Evolutionary conservation across 768 basidiomycete species (phyloP), one percentile per base, ranked within the genome.

Genomic region (Tulasnella sp.): DNA sequence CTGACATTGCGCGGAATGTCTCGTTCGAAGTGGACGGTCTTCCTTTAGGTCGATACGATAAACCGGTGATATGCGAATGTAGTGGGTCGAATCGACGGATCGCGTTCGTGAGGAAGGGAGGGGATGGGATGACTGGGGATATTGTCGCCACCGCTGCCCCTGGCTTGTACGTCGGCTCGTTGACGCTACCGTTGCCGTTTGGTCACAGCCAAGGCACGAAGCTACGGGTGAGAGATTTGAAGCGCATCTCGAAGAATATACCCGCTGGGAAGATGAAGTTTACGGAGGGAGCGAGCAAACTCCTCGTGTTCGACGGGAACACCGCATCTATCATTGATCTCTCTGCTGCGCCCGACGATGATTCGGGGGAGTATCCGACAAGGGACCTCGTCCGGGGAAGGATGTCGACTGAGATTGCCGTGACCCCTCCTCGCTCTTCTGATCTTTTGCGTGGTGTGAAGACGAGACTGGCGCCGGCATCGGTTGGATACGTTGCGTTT

Each of bases 21-120:
- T 76, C 75, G 0, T 75, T 77, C 66, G 77, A 81, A 54, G 60
- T 87, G 38, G 70, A 68, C 4, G 83, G 81, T 23, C 69, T 85
- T 24, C 83, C 86, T 0, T 66, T 81, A 29, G 85, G 85, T 0
- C 76, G 85, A 38, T 86, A 85, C 69, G 77, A 80, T 65, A 78
- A 78, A 9, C 81, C 85, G 1, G 67, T 79, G 0, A 65, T 86
- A 10, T 83, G 78, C 55, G 48, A 62, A 34, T 62, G 61, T 55
- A 43, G 66, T 2, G 61, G 61, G 23, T 15, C 27, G n/a, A 58
- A 50, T 32, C 73, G 84, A 49, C 75, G 70, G 21, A 74, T 85
- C 47, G 85, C 83, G 1, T 84, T 86, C 64, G 67, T 86, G 59
- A 85, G 84, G 70, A 78, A 77, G 4, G 75, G 73, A 0, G 85